These are phyloP conservation scores for Epichloe aotearoae DNA, from an alignment of 2,329 filamentous ascomycete genomes.

Conservation along the genomic window DNA sequence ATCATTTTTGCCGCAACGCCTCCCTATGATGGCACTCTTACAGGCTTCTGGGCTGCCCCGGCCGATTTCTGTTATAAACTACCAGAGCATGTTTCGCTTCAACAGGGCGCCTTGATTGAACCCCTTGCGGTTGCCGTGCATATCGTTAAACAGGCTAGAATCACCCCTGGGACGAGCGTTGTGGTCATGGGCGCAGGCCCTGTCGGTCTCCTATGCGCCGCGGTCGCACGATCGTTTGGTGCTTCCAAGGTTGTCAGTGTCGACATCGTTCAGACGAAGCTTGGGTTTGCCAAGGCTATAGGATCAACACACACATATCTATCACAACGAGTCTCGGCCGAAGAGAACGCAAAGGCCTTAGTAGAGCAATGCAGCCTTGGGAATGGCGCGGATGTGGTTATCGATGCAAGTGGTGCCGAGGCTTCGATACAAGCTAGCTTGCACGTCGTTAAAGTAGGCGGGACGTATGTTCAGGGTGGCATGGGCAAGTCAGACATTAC, in stretches of 20 bases:
- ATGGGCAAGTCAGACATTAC: too few relatives aligned
- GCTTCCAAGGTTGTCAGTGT: conserved; percentile 70
- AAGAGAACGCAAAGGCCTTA: conserved; percentile 62
- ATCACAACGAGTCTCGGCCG: conserved; percentile 47
- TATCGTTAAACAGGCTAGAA: conserved; percentile 53
- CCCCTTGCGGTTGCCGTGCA: conserved; percentile 78
- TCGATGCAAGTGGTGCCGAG: conserved; percentile 70
- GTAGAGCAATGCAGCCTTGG: conserved; percentile 49
- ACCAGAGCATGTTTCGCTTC: conserved; percentile 41
- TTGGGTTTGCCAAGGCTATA: conserved; percentile 65
- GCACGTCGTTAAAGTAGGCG: conserved; percentile 13
- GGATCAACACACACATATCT: conserved; percentile 58
- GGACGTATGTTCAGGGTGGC: too few relatives aligned
- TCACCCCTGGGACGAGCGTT: too few relatives aligned
- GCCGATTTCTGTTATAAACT: conserved; percentile 47
- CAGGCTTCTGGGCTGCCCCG: conserved; percentile 47
- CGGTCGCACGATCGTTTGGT: conserved; percentile 72
- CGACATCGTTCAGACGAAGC: conserved; percentile 68
- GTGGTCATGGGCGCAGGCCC: too few relatives aligned
- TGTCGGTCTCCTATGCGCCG: conserved; percentile 71
- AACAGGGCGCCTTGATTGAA: conserved; percentile 55
- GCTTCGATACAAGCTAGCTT: conserved; percentile 63
- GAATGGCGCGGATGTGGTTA: conserved; percentile 59
- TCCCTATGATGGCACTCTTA: conserved; percentile 39
- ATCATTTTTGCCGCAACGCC: conserved; percentile 33